Conservation (phyloP, 306 rosid genomes). For the Comarum palustre region DNA sequence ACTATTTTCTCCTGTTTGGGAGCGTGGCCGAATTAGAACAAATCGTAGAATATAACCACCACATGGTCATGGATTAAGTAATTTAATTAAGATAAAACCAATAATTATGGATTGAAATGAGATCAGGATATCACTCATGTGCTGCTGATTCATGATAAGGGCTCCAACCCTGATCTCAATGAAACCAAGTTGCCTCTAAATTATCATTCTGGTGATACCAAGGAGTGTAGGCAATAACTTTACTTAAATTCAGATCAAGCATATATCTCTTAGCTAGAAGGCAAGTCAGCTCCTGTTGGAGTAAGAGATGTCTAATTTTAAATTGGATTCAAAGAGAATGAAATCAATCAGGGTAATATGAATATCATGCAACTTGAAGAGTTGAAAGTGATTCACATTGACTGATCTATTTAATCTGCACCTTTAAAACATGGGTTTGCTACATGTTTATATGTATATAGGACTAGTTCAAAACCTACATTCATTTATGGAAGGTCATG, state of each 20-base stretch:
- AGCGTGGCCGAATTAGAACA: too few relatives aligned
- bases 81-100: not conserved
- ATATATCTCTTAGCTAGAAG: conserved; percentile 5
- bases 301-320: conserved; percentile 11
- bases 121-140: not conserved
- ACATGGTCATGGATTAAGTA: not conserved
- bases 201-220: not conserved
- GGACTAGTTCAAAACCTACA: conserved; percentile 9
- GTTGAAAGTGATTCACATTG: not conserved
- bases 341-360: not conserved
- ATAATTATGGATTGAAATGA: not conserved
- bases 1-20: too few relatives aligned
- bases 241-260: not conserved
- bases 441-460: not conserved
- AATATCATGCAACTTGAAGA: not conserved
- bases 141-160: not conserved
- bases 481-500: not conserved
- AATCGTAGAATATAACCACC: conserved; percentile 8
- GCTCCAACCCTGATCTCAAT: not conserved
- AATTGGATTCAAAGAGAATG: conserved; percentile 7
- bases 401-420: not conserved
- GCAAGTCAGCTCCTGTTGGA: conserved; percentile 7
- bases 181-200: conserved; percentile 8
- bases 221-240: not conserved
- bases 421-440: not conserved